Evolutionary conservation across 2,329 filamentous ascomycete species (phyloP).

Genomic region (Diaporthe amygdali): DNA sequence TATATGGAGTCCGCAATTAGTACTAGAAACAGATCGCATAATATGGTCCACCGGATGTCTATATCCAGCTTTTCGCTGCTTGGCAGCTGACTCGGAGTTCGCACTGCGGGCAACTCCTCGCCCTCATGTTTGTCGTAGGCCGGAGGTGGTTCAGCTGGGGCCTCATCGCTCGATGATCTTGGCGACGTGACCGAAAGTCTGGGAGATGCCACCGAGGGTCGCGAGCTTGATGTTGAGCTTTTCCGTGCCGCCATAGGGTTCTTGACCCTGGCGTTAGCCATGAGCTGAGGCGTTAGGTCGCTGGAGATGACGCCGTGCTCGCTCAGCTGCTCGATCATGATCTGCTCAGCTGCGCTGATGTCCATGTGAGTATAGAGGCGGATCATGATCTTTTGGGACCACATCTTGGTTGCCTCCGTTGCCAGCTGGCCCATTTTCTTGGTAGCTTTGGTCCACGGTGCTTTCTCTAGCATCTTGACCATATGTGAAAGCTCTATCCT

Average conservation of each 20-base stretch:
- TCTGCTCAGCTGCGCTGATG: conserved; percentile 85
- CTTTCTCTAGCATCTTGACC: conserved; percentile 68
- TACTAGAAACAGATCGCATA: conserved; percentile 93
- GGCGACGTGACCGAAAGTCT: conserved; percentile 28
- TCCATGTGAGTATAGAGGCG: conserved; percentile 96
- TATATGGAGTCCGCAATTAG: conserved; percentile 97
- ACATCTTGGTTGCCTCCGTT: conserved; percentile 86
- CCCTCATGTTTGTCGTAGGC: conserved; percentile 68
- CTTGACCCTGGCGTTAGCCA: conserved; percentile 90
- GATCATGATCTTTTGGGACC: conserved; percentile 98
- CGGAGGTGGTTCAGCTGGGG: conserved; percentile 56
- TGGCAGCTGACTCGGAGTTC: conserved; percentile 82
- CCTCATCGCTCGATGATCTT: conserved; percentile 45
- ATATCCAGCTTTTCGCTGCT: conserved; percentile 88
- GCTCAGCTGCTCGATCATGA: conserved; percentile 98
- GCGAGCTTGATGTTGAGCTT: conserved; percentile 22
- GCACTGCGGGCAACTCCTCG: conserved; percentile 78
- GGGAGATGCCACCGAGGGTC: conserved; percentile 17
- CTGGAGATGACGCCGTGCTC: conserved; percentile 87
- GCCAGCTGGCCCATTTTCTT: conserved; percentile 76
- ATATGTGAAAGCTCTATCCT: conserved; percentile 82
- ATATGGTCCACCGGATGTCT: conserved; percentile 93
- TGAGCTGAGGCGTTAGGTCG: conserved; percentile 84
- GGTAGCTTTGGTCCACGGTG: conserved; percentile 63
- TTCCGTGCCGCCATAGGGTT: conserved; percentile 78